Base-by-base conservation (phyloP, 2,329 filamentous ascomycete species). In the Cladophialophora bantiana region DNA sequence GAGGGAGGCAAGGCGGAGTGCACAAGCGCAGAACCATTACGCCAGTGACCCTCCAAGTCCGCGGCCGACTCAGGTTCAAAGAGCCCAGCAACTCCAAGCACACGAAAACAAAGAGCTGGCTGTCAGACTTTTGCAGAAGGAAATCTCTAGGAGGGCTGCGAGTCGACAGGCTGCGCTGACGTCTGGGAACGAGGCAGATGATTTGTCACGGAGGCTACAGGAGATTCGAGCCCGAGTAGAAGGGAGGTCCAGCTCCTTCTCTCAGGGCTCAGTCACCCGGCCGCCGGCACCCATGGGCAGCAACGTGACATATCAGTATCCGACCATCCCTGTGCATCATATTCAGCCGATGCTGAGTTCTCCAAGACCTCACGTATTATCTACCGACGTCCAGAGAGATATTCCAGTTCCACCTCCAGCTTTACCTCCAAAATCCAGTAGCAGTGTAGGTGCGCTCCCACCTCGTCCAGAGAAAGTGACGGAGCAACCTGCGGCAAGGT, bases 101-200 rank as follows among this genome's bases (percentile, higher is more conserved):
- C 85, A 84, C 1, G 87, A 93, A 64, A 84, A 96, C 69, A 86
- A 88, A 69, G 89, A 94, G 10, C 79, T 96, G 54, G 93, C 93
- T 0, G 88, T 96, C 6, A 86, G 90, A 70, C 78, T 96, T 35
- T 92, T 92, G 0, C 88, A 89, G 69, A 86, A 86, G 63, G 92
- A 96, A 77, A 85, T 93, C 65, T 83, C 81, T 64, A 84, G 90
- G 50, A 84, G 92, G 70, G 89, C 91, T 72, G 84, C 83, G 10
- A 86, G 84, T 32, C 83, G 85, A 36, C 84, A 87, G 70, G 83
- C 86, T 32, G 45, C 38, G 7, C 48, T 81, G 84, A 0, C 82
- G 84, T 57, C 84, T 86, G 62, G 85, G 88, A 67, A 52, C 32
- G 86, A 89, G 18, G 84, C 81, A 12, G 85, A 82, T 64, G 81